Base-by-base conservation (phyloP, 1,284 basidiomycete species). In the Schizophyllum amplum region DNA sequence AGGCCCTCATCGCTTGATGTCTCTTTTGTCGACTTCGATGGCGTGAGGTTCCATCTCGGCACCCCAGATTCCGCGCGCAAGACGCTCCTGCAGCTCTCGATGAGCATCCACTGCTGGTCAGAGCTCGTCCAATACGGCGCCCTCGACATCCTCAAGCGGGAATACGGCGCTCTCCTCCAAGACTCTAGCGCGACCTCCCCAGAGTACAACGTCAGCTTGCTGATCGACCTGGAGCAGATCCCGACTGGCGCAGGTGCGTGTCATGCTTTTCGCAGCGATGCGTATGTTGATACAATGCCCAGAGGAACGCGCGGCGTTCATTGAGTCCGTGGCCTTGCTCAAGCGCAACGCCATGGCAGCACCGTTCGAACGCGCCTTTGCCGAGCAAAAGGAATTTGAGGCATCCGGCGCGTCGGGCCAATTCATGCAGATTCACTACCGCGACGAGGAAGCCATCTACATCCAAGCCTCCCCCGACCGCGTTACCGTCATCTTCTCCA, bases 401-500 rank as follows among this genome's bases (percentile, higher is more conserved):
- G 72, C 70, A 55, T 90, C 87, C 68, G 94, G 96, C 77, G 86
- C 88, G 75, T 90, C 84, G 60, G 90, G 92, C 51, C 88, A 96
- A 47, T 75, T 98, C 59, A 97, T 98, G 90, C 78, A 87, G 59
- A 82, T 99, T 63, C 90, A 95, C 72, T 99, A 99, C 72, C 86
- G 94, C 62, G 95, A 91, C 71, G 92, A 97, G 66, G 97, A 99
- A 72, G 94, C 92, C 6, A 97, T 99, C 71, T 99, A 95, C 71
- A 82, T 99, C 48, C 91, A 93, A 66, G 94, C 97, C 4, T 86
- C 89, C 50, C 82, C 86, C 54, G 97, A 99, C 78, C 89, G 97
- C 60, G 96, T 99, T 54, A 99, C 97, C 0, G 93, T 98, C 58
- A 92, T 98, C 66, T 99, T 99, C 74, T 94, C 91, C 4, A 99